Conservation (phyloP, 768 basidiomycete species). For the Rhizopogon vulgaris region DNA sequence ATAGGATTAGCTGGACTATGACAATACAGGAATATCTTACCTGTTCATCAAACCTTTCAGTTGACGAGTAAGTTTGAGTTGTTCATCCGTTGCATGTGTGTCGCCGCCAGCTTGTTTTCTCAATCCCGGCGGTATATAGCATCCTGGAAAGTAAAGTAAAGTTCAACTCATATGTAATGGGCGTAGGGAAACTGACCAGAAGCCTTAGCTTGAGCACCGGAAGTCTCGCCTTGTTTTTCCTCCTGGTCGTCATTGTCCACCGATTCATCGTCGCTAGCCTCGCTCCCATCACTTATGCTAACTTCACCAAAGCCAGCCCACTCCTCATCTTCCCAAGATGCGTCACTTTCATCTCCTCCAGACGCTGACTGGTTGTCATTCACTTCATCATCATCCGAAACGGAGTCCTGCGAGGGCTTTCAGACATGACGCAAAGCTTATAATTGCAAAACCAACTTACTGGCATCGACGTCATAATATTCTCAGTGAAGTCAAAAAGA, state of each 20-base stretch:
- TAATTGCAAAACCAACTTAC: neutral
- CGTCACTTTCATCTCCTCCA: neutral
- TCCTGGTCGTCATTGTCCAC: neutral
- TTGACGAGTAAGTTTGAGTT: constrained; percentile 60
- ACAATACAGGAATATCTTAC: constrained; percentile 30
- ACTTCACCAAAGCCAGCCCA: constrained; percentile 31
- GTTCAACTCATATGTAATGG: neutral
- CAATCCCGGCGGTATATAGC: constrained; percentile 82
- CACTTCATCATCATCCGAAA: neutral
- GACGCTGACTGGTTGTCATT: neutral
- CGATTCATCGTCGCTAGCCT: constrained; percentile 18
- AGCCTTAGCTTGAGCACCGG: neutral
- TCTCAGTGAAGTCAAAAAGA: constrained; percentile 45
- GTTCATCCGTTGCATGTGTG: constrained; percentile 28
- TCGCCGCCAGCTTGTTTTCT: constrained; percentile 43
- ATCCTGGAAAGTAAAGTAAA: constrained; percentile 21
- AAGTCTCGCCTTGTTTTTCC: neutral
- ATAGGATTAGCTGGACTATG: neutral
- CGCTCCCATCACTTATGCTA: neutral
- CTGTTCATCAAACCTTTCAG: constrained; percentile 86
- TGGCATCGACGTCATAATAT: neutral
- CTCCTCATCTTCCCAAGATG: constrained; percentile 24
- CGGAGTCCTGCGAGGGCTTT: neutral
- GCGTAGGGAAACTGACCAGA: neutral
- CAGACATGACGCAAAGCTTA: neutral